These are phyloP conservation scores for Emiliania huxleyi DNA, from an alignment of 78 protist species.

Conservation along the genomic window DNA sequence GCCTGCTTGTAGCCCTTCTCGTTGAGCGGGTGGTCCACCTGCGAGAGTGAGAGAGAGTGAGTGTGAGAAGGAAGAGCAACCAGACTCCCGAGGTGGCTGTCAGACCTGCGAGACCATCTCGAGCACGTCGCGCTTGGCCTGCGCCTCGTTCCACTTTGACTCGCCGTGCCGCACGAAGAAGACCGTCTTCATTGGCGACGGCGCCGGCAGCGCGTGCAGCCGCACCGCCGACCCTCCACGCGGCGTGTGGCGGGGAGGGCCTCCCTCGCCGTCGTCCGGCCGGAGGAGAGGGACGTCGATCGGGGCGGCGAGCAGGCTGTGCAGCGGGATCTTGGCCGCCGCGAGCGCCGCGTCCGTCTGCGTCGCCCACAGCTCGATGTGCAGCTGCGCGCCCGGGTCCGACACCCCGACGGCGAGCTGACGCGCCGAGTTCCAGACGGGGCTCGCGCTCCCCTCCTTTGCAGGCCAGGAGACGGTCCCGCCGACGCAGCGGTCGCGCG, in stretches of 20 bases:
- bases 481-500: neutral
- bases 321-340: neutral
- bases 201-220: neutral
- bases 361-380: neutral
- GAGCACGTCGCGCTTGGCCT: neutral
- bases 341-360: neutral
- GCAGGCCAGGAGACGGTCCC: neutral
- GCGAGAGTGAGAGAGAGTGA: too few species aligned
- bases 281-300: neutral
- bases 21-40: slow-evolving; percentile 22
- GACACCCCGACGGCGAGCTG: neutral
- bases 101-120: neutral
- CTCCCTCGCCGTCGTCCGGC: neutral
- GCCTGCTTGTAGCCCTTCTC: neutral
- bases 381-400: neutral
- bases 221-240: neutral
- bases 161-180: slow-evolving; percentile 11
- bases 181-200: neutral
- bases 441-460: neutral
- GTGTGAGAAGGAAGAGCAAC: too few species aligned
- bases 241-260: neutral
- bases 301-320: neutral
- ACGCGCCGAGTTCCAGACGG: slow-evolving; percentile 18
- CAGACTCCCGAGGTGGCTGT: too few species aligned
- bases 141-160: slow-evolving; percentile 22